Percentiles rank a stretch among this genome's conserved stretches.
Evolutionary conservation across 2,329 filamentous ascomycete species (phyloP).

Genomic region (Volutella citrinella): DNA sequence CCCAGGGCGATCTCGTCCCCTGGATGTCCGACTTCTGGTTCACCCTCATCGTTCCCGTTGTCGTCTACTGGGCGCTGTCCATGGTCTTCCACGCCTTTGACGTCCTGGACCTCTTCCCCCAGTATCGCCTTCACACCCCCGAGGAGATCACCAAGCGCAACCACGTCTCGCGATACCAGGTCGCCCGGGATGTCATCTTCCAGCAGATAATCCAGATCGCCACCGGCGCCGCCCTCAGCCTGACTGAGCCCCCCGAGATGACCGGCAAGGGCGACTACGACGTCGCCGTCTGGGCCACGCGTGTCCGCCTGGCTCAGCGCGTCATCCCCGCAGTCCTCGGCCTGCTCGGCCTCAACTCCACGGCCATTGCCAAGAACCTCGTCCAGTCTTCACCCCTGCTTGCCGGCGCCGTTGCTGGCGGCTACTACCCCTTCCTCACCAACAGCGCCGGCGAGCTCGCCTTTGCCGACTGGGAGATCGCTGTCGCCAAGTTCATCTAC

Average conservation of each 20-base stretch:
- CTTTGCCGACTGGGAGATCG: constrained; percentile 82
- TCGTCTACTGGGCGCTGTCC: constrained; percentile 87
- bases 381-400: constrained; percentile 68
- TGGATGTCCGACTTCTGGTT: constrained; percentile 81
- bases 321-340: constrained; percentile 71
- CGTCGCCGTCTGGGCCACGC: constrained; percentile 83
- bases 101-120: constrained; percentile 77
- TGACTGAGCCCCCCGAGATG: constrained; percentile 71
- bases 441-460: constrained; percentile 62
- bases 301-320: constrained; percentile 75
- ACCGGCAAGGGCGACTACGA: constrained; percentile 81
- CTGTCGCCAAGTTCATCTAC: constrained; percentile 74
- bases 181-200: constrained; percentile 84
- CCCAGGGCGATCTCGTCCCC: constrained; percentile 68
- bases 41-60: constrained; percentile 70
- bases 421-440: constrained; percentile 71
- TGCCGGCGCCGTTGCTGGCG: constrained; percentile 74
- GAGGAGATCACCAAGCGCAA: constrained; percentile 87
- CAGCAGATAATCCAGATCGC: constrained; percentile 88
- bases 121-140: constrained; percentile 93
- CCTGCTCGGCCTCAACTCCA: constrained; percentile 72
- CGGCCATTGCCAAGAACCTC: constrained; percentile 72
- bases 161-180: constrained; percentile 79
- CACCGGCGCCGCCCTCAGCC: constrained; percentile 64
- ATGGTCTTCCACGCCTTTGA: constrained; percentile 87